Evolutionary conservation across 768 basidiomycete genomes (phyloP).

Genomic region (Boletus rubroflammeus): DNA sequence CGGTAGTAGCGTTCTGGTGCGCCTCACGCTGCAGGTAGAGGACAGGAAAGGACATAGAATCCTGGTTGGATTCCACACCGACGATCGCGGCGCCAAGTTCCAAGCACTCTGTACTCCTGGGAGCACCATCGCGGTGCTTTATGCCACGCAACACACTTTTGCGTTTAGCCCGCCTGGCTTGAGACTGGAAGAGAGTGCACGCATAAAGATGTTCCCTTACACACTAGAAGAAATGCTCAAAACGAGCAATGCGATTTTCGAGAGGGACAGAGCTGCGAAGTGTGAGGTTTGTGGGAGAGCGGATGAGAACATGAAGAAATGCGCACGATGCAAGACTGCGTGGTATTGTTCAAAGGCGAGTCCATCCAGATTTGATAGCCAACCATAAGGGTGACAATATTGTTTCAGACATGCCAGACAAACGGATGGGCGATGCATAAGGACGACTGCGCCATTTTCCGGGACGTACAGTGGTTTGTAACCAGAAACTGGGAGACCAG

Average conservation of each 20-base stretch:
- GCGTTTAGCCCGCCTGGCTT: constrained; percentile 30
- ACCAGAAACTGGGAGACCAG: constrained; percentile 27
- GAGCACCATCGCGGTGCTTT: constrained; percentile 31
- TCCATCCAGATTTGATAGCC: not conserved
- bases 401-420: constrained; percentile 21
- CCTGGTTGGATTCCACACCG: constrained; percentile 30
- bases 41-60: constrained; percentile 25
- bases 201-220: constrained; percentile 28
- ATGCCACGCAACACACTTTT: constrained; percentile 29
- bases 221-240: constrained; percentile 25
- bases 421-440: constrained; percentile 23
- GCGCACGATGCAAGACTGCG: constrained; percentile 26
- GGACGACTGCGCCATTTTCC: constrained; percentile 20
- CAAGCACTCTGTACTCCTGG: constrained; percentile 20
- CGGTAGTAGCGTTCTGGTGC: constrained; percentile 24
- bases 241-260: constrained; percentile 21
- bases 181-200: constrained; percentile 23
- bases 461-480: constrained; percentile 31
- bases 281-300: constrained; percentile 23
- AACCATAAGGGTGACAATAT: constrained; percentile 3
- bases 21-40: constrained; percentile 29
- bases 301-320: constrained; percentile 21
- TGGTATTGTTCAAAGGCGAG: constrained; percentile 32
- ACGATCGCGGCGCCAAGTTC: constrained; percentile 28
- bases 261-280: constrained; percentile 15